phyloP scores from a whole-genome alignment of 2,329 filamentous ascomycete species.

The Hymenoscyphus infarciens region DNA sequence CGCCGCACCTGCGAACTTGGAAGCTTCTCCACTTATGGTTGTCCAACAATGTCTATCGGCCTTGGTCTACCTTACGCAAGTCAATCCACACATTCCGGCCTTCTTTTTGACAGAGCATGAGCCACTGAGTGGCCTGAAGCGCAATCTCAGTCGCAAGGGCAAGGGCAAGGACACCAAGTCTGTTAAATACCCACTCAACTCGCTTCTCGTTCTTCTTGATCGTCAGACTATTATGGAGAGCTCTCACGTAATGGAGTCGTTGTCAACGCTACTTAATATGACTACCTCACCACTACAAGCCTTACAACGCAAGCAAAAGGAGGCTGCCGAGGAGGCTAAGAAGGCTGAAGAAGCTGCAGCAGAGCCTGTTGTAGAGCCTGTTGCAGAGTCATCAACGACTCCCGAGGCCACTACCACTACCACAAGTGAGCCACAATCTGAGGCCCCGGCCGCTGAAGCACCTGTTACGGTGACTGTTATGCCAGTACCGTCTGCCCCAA shows the following conservation, averaged over 20 bases:
- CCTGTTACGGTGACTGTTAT: constrained; percentile 13
- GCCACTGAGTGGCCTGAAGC: constrained; percentile 71
- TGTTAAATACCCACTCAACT: constrained; percentile 87
- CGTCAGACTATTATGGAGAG: constrained; percentile 96
- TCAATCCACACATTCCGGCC: constrained; percentile 81
- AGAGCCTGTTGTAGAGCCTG: constrained; percentile 19
- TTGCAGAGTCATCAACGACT: constrained; percentile 15
- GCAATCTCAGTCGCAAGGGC: constrained; percentile 73
- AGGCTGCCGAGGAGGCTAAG: constrained; percentile 55
- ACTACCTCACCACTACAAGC: constrained; percentile 84
- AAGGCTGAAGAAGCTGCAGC: constrained; percentile 32
- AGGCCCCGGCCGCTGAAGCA: constrained; percentile 13
- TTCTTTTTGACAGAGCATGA: constrained; percentile 97
- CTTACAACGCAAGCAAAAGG: constrained; percentile 78
- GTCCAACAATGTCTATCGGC: constrained; percentile 92
- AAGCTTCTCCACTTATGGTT: constrained; percentile 90
- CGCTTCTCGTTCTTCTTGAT: constrained; percentile 80
- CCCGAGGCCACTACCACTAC: background rate
- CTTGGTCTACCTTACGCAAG: constrained; percentile 76
- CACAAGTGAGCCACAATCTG: constrained; percentile 18
- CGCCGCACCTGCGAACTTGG: constrained; percentile 61
- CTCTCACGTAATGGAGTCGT: constrained; percentile 90
- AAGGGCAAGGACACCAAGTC: constrained; percentile 83
- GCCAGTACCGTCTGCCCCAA: constrained; percentile 10
- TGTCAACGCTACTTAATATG: constrained; percentile 81